A percentile compares a stretch with the other conserved stretches of the same genome.
These are phyloP conservation scores for Debaryomyces castellii DNA, from an alignment of 805 yeast species.

Conservation along the genomic window DNA sequence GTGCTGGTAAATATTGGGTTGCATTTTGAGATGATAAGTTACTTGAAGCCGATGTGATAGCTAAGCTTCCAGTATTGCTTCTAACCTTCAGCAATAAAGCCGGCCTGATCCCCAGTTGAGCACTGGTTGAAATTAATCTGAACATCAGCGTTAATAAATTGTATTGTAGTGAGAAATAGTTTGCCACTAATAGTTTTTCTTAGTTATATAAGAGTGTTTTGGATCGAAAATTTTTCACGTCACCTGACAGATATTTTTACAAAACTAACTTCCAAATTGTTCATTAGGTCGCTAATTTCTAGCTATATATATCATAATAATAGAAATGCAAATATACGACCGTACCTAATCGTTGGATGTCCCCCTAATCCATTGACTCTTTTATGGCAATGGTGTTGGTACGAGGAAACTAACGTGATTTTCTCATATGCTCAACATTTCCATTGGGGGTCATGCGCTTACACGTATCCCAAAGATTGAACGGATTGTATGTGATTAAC, in stretches of 20 bases:
- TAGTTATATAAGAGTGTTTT: background rate
- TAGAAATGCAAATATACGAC: too few relatives aligned
- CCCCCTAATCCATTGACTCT: too few relatives aligned
- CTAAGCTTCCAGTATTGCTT: conserved; percentile 17
- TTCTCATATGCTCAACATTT: background rate
- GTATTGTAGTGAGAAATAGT: too few relatives aligned
- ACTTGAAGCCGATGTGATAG: conserved; percentile 4
- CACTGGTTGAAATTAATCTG: conserved; percentile 36
- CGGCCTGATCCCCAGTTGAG: conserved; percentile 36
- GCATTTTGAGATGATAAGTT: conserved; percentile 5
- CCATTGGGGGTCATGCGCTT: background rate
- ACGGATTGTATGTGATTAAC: background rate
- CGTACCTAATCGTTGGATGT: too few relatives aligned
- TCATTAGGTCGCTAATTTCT: too few relatives aligned
- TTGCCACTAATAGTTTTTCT: conserved; percentile 1
- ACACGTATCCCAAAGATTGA: background rate
- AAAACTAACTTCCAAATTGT: background rate
- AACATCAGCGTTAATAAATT: too few relatives aligned
- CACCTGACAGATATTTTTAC: conserved; percentile 3
- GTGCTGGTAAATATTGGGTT: conserved; percentile 4
- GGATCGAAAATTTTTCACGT: conserved; percentile 5
- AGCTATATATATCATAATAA: too few relatives aligned
- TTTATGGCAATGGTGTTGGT: too few relatives aligned
- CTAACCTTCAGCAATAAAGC: conserved; percentile 38
- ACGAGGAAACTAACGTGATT: background rate